Evolutionary conservation across 208 protist genomes (phyloP), one percentile per base, ranked within the genome.

Genomic region (Leishmania guyanensis): DNA sequence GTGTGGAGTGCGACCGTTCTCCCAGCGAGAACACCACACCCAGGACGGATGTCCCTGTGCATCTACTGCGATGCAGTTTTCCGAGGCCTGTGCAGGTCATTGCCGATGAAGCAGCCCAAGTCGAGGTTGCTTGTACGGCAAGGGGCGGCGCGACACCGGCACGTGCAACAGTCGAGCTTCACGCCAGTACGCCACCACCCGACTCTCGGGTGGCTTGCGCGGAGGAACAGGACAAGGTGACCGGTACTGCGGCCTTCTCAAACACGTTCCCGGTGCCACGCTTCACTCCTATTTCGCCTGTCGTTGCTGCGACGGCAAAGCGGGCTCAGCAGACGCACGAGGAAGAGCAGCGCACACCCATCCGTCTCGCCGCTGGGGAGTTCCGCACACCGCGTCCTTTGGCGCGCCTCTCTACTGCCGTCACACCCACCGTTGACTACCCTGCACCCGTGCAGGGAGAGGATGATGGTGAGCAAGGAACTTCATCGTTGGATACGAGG

Each of bases 331-430:
- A 17, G 1, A 43, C 6, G 26, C 22, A 12, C 48, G 81, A 74
- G 43, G 69, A 51, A 48, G 58, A 54, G 54, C 66, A 78, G 20
- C 48, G 3, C 46, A 88, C 85, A 6, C 85, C 85, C 16, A 69
- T 39, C 29, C 85, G 79, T 10, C 75, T 43, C 29, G 78, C 71
- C 6, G 79, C 69, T 26, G 82, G 82, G 0, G 88, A 89, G 66
- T 91, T 91, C 50, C 80, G 75, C 60, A 91, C 88, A 5, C 88
- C 88, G 5, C 83, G 71, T 2, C 83, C 85, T 12, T 83, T 86
- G 17, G 72, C 66, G 14, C 78, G 81, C 48, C 48, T 65, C 36
- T 87, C 83, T 17, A 54, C 33, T 56, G 51, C 77, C 1, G 76
- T 78, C 22, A 82, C 82, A 4, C 77, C 82, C 14, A 16, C 56